A percentile compares a stretch with the other conserved stretches of the same genome.
Evolutionary conservation across 768 basidiomycete genomes (phyloP).

Genomic region (Lentinula lateritia): DNA sequence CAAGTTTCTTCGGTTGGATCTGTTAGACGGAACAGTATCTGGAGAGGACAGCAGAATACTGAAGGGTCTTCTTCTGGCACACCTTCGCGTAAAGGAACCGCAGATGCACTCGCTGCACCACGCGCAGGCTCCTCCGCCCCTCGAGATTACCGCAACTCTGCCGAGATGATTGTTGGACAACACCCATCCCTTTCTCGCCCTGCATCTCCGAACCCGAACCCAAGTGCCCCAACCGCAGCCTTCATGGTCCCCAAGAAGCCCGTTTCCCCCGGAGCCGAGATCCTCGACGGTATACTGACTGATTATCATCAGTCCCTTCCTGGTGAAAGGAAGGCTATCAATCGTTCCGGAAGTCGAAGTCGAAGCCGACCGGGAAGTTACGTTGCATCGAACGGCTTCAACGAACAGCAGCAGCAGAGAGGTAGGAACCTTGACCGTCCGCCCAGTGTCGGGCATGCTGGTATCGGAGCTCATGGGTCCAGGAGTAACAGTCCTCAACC

Average conservation of each 20-base stretch:
- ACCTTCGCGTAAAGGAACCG: conserved; percentile 6
- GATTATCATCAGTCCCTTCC: conserved; percentile 85
- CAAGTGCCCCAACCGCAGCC: conserved; percentile 52
- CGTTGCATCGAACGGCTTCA: conserved; percentile 21
- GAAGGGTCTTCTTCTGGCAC: neutral
- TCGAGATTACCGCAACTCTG: conserved; percentile 70
- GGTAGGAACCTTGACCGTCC: conserved; percentile 45
- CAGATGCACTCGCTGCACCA: conserved; percentile 12
- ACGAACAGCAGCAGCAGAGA: conserved; percentile 23
- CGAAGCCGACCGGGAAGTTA: conserved; percentile 38
- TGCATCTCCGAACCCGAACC: conserved; percentile 53
- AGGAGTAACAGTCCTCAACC: conserved; percentile 62
- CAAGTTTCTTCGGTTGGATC: conserved; percentile 40
- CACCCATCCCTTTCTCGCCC: conserved; percentile 69
- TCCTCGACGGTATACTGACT: conserved; percentile 66
- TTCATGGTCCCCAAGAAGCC: conserved; percentile 66
- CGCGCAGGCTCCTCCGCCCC: conserved; percentile 23
- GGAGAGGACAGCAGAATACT: conserved; percentile 12
- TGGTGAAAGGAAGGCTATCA: conserved; percentile 67
- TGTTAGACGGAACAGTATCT: conserved; percentile 40
- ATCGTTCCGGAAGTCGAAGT: conserved; percentile 45
- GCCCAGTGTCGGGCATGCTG: conserved; percentile 60
- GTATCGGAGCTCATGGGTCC: conserved; percentile 73
- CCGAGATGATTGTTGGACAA: conserved; percentile 72
- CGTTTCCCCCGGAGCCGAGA: conserved; percentile 34